Base-by-base conservation (phyloP, 2,329 filamentous ascomycete species). In the Phyllosticta citribraziliensis region DNA sequence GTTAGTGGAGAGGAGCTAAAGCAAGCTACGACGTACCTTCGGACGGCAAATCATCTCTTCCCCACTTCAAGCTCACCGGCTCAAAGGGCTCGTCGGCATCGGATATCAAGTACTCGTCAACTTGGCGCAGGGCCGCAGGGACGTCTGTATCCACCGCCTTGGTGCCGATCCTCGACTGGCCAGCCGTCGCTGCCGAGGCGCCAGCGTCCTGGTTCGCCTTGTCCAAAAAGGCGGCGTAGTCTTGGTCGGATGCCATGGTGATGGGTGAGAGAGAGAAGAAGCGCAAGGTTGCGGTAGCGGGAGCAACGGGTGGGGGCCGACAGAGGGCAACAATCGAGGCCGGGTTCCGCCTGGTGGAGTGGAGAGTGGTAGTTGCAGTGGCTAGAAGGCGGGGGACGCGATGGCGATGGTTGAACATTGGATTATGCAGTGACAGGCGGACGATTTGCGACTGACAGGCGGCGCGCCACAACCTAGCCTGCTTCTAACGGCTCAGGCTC, bases 1-100 rank as follows among this genome's bases (percentile, higher is more conserved):
- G 22, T 22, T n/a, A 60, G n/a, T 33, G 17, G 35, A 14, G 19
- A 40, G 33, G 14, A 40, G 14, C 27, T 40, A 40, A 17, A 40
- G 27, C 33, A 33, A 33, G 12, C 30, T 33, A 33, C 8, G 33
- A 40, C 33, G 33, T 5, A 61, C 60, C 60, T 61, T 61, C 85
- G 66, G 83, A 79, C 0, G 86, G 84, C 67, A 88, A 69, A 3
- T 78, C 78, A 56, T 70, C 74, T 64, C 81, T 80, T 20, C 78
- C 73, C 76, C 82, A 89, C 65, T 79, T 80, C 66, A 96, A 72
- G 58, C 82, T 84, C 5, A 96, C 89, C 3, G 85, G 84, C 71
- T 88, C 85, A 73, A 96, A 96, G 4, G 88, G 86, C 78, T 95
- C 90, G 72, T 96, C 91, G 30, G 89, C 85, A 63, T 96, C 92